phyloP scores from a whole-genome alignment of 2,329 filamentous ascomycete species.

The Talaromyces sp. region DNA sequence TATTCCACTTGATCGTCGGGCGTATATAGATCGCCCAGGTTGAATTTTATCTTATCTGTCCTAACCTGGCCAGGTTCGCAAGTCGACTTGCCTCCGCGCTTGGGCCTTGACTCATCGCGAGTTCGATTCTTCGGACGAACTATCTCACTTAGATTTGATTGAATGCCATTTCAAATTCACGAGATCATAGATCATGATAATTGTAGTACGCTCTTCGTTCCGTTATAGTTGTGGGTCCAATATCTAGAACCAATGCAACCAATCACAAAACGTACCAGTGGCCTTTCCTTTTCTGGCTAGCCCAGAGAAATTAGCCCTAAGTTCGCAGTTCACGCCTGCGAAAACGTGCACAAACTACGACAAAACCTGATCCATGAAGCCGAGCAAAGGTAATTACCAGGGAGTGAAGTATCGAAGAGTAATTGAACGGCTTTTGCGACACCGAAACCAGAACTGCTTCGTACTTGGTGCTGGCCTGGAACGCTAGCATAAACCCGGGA shows the following conservation, averaged over 20 bases:
- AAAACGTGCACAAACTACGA: too few relatives aligned
- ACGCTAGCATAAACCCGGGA: background rate
- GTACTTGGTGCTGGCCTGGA: background rate
- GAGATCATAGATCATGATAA: background rate
- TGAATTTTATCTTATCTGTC: background rate
- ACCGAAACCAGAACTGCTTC: too few relatives aligned
- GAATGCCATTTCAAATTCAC: background rate
- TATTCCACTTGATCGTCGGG: background rate
- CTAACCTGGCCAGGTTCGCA: background rate
- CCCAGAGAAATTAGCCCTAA: too few relatives aligned
- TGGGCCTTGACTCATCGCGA: background rate
- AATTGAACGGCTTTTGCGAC: too few relatives aligned
- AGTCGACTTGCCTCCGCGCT: background rate
- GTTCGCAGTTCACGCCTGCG: too few relatives aligned
- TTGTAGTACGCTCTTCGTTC: background rate
- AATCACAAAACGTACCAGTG: too few relatives aligned
- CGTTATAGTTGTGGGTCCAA: background rate
- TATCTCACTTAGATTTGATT: background rate
- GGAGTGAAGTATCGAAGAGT: too few relatives aligned
- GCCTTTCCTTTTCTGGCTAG: too few relatives aligned
- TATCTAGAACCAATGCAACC: too few relatives aligned
- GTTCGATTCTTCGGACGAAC: background rate
- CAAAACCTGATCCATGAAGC: too few relatives aligned
- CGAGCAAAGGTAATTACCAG: too few relatives aligned
- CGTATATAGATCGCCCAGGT: background rate